A percentile compares a stretch with the other conserved stretches of the same genome.
Evolutionary conservation across 2,329 filamentous ascomycete genomes (phyloP).

Genomic region (Monosporascus sp.): DNA sequence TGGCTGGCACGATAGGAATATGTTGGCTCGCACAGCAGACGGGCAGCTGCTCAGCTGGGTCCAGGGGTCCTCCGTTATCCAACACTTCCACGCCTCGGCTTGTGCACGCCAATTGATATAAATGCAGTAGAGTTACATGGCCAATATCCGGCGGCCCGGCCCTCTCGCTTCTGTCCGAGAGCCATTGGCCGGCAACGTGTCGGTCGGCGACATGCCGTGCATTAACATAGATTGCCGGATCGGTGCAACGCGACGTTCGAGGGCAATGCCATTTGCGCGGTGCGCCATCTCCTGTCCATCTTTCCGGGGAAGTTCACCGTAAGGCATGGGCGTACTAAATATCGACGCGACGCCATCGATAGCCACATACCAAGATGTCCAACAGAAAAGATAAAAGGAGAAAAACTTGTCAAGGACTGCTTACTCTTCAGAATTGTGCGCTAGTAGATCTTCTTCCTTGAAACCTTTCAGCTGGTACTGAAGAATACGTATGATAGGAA

Average conservation of each 20-base stretch:
- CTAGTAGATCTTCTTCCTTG: no score
- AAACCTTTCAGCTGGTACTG: no score
- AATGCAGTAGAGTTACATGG: conserved; percentile 1
- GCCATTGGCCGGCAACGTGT: conserved; percentile 11
- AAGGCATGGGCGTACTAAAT: background rate
- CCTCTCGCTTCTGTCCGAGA: conserved; percentile 15
- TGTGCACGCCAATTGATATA: background rate
- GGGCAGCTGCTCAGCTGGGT: background rate
- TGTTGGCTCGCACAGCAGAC: background rate
- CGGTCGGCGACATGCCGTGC: conserved; percentile 6
- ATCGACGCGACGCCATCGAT: background rate
- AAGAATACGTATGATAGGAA: no score
- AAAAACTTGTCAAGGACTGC: no score
- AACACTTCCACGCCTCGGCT: background rate
- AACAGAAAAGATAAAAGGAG: no score
- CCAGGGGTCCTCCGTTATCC: background rate
- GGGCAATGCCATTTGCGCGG: background rate
- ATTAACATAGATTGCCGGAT: conserved; percentile 16
- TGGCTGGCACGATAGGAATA: background rate
- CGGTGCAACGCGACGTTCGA: conserved; percentile 9
- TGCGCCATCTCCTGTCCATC: background rate
- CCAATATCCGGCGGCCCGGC: conserved; percentile 2
- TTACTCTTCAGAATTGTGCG: no score
- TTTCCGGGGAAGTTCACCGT: background rate
- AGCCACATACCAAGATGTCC: background rate